These are phyloP conservation scores for Coemansia sp. DNA, from an alignment of 192 early-diverging fungal genomes.

Conservation along the genomic window DNA sequence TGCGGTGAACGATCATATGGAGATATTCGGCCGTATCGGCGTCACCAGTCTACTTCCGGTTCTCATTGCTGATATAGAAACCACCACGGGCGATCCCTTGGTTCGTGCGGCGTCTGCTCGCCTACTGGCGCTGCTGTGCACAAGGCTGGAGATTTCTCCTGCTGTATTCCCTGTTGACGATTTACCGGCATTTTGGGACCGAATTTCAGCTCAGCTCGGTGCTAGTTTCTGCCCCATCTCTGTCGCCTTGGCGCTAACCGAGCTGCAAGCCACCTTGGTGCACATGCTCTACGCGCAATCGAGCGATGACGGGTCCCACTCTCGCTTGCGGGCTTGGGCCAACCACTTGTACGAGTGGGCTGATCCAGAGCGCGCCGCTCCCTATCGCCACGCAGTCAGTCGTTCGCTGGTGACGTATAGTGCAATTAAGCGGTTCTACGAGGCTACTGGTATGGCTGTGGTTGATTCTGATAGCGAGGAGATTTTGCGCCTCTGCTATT, in stretches of 20 bases:
- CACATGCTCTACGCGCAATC: slow-evolving; percentile 24
- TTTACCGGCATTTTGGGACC: slow-evolving; percentile 37
- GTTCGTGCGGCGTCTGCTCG: slow-evolving; percentile 27
- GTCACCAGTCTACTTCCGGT: slow-evolving; percentile 18
- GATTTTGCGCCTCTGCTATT: slow-evolving; percentile 54
- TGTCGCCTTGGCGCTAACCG: slow-evolving; percentile 33
- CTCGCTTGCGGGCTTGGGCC: slow-evolving; percentile 38
- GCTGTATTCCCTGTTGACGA: slow-evolving; percentile 22
- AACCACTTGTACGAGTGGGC: slow-evolving; percentile 48
- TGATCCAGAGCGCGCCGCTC: slow-evolving; percentile 41
- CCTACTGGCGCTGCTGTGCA: slow-evolving; percentile 40
- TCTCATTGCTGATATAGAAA: slow-evolving; percentile 14
- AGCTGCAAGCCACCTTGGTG: slow-evolving; percentile 38
- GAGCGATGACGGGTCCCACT: not conserved
- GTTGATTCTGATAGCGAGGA: slow-evolving; percentile 43
- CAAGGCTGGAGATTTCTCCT: slow-evolving; percentile 32
- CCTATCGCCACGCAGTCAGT: slow-evolving; percentile 39
- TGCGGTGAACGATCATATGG: slow-evolving; percentile 20
- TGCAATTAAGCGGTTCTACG: slow-evolving; percentile 31
- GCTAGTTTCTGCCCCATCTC: slow-evolving; percentile 31
- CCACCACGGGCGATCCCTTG: slow-evolving; percentile 19
- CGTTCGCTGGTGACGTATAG: slow-evolving; percentile 47
- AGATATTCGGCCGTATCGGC: slow-evolving; percentile 30
- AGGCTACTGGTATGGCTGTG: slow-evolving; percentile 2
- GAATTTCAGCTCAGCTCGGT: slow-evolving; percentile 17